phyloP scores from a whole-genome alignment of 2,329 filamentous ascomycete species.

The Chlorencoelia australis region DNA sequence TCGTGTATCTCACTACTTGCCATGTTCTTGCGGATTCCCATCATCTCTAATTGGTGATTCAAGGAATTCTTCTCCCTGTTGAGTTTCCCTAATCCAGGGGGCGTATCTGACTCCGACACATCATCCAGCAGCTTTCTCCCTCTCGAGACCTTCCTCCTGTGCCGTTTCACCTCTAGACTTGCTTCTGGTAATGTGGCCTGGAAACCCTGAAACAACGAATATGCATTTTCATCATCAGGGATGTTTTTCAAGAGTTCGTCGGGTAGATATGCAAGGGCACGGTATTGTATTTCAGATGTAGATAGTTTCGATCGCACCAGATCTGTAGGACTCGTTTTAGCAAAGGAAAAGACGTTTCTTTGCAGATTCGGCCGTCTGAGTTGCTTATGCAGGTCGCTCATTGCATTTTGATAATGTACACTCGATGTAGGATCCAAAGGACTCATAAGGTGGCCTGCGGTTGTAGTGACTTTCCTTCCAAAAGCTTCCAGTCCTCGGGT shows the following conservation, averaged over 20 bases:
- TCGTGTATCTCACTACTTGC: slow-evolving; percentile 91
- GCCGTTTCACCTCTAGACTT: slow-evolving; percentile 58
- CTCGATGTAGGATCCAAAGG: slow-evolving; percentile 46
- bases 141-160: slow-evolving; percentile 59
- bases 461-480: slow-evolving; percentile 87
- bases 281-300: slow-evolving; percentile 84
- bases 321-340: slow-evolving; percentile 85
- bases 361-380: slow-evolving; percentile 76
- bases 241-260: slow-evolving; percentile 87
- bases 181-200: slow-evolving; percentile 73
- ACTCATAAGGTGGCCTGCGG: slow-evolving; percentile 80
- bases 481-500: slow-evolving; percentile 85
- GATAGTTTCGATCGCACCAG: slow-evolving; percentile 87
- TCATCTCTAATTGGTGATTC: slow-evolving; percentile 81
- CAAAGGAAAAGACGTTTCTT: slow-evolving; percentile 82
- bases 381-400: slow-evolving; percentile 83
- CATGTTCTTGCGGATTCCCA: slow-evolving; percentile 93
- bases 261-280: slow-evolving; percentile 76
- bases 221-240: slow-evolving; percentile 74
- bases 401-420: slow-evolving; percentile 72
- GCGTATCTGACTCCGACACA: slow-evolving; percentile 42
- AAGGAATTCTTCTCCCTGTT: slow-evolving; percentile 72
- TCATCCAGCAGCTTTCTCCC: slow-evolving; percentile 67
- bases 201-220: slow-evolving; percentile 95
- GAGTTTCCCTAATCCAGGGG: slow-evolving; percentile 60